phyloP scores from a whole-genome alignment of 768 basidiomycete genomes.

The Lentinula guzmanii region DNA sequence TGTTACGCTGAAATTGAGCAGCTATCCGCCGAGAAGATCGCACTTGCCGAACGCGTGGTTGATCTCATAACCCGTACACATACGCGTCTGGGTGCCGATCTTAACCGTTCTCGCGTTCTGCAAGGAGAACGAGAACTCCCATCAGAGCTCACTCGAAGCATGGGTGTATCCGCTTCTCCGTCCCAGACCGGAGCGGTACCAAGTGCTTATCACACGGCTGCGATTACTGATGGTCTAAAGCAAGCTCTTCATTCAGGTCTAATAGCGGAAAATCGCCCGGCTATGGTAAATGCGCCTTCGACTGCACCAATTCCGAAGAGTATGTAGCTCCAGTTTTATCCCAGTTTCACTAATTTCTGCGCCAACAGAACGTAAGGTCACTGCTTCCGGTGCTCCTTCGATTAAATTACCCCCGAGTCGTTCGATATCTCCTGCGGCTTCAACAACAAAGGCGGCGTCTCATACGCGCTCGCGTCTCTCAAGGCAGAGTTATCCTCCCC shows the following conservation, averaged over 20 bases:
- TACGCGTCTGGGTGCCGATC: slow-evolving; percentile 43
- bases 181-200: background rate
- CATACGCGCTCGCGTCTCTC: slow-evolving; percentile 42
- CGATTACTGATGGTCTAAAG: background rate
- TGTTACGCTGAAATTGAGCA: slow-evolving; percentile 40
- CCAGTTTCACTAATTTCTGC: background rate
- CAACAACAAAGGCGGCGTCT: slow-evolving; percentile 35
- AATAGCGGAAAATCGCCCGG: slow-evolving; percentile 10
- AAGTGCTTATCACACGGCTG: background rate
- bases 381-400: slow-evolving; percentile 25
- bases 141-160: slow-evolving; percentile 9
- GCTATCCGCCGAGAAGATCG: slow-evolving; percentile 40
- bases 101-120: slow-evolving; percentile 37
- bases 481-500: slow-evolving; percentile 33
- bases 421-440: slow-evolving; percentile 24
- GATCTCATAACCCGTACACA: slow-evolving; percentile 43
- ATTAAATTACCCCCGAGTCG: slow-evolving; percentile 31
- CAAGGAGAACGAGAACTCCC: slow-evolving; percentile 40
- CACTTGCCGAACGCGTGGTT: slow-evolving; percentile 40
- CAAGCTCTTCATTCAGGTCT: background rate
- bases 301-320: slow-evolving; percentile 32
- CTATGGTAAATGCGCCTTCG: slow-evolving; percentile 21
- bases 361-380: slow-evolving; percentile 32
- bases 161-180: background rate
- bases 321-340: slow-evolving; percentile 16